Conservation (phyloP, 495 filamentous ascomycete genomes). For the Lophium mytilinum region DNA sequence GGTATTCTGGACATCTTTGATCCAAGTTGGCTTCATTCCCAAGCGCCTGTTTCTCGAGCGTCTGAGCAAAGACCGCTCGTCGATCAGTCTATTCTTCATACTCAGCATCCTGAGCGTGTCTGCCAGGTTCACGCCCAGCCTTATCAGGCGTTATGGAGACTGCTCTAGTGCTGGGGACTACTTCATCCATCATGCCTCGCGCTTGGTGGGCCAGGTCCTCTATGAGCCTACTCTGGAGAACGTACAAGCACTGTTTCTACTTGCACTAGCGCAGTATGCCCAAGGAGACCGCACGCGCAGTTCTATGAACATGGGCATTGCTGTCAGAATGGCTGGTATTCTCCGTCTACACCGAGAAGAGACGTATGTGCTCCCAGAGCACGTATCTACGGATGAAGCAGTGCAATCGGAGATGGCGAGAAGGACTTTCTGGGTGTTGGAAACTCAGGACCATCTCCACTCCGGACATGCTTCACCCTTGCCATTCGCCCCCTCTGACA, state of each 20-base stretch:
- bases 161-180: constrained; percentile 39
- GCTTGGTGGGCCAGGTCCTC: constrained; percentile 39
- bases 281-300: constrained; percentile 41
- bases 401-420: constrained; percentile 31
- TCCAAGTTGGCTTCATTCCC: constrained; percentile 39
- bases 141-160: constrained; percentile 39
- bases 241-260: constrained; percentile 44
- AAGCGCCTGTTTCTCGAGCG: constrained; percentile 41
- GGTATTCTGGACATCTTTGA: constrained; percentile 1
- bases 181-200: constrained; percentile 42
- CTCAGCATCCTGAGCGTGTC: constrained; percentile 42
- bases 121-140: constrained; percentile 39
- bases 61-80: constrained; percentile 32
- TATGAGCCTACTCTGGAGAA: constrained; percentile 44
- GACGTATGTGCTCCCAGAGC: constrained; percentile 37
- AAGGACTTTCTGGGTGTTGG: not conserved
- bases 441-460: constrained; percentile 43
- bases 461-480: constrained; percentile 41
- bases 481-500: constrained; percentile 40
- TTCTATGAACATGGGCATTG: constrained; percentile 45
- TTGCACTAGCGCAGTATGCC: constrained; percentile 46
- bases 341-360: constrained; percentile 46
- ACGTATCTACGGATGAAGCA: constrained; percentile 32
- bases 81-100: constrained; percentile 41
- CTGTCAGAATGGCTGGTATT: constrained; percentile 44